Conservation (phyloP, 2,329 filamentous ascomycete genomes). For the Fusarium sp. region DNA sequence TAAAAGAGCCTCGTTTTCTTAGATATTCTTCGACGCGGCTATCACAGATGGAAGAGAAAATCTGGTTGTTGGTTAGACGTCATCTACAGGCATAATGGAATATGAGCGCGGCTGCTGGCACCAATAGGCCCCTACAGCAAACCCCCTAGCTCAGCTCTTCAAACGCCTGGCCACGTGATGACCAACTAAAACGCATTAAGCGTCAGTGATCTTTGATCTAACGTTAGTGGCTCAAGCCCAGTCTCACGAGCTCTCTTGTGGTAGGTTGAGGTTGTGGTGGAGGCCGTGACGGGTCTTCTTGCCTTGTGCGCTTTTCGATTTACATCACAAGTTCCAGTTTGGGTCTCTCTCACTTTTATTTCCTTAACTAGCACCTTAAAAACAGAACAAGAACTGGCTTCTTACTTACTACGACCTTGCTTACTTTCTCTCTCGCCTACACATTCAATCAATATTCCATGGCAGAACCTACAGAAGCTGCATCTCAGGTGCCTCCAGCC, state of each 20-base stretch:
- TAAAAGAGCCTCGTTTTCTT: background rate
- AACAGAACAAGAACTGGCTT: background rate
- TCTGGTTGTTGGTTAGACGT: conserved; percentile 15
- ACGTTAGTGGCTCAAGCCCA: conserved; percentile 12
- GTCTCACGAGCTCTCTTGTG: conserved; percentile 29
- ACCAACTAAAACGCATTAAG: background rate
- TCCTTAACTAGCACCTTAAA: background rate
- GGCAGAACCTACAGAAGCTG: conserved; percentile 46
- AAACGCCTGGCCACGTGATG: conserved; percentile 42
- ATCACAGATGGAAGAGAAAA: conserved; percentile 2
- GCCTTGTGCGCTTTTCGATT: conserved; percentile 33
- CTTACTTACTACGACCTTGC: background rate
- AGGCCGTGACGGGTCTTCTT: conserved; percentile 27
- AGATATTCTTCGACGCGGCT: conserved; percentile 1
- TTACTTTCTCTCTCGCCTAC: background rate
- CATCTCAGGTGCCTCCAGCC: conserved; percentile 46
- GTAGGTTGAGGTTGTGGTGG: conserved; percentile 24
- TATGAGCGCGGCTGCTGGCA: conserved; percentile 24
- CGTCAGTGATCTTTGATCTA: conserved; percentile 6
- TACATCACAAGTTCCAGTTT: conserved; percentile 36
- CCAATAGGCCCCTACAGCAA: conserved; percentile 15
- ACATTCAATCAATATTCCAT: conserved; percentile 36
- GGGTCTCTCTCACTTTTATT: conserved; percentile 4
- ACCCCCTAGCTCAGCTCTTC: background rate
- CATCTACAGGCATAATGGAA: conserved; percentile 26